Conservation (phyloP, 495 filamentous ascomycete species). For the Hyaloscypha finlandica region DNA sequence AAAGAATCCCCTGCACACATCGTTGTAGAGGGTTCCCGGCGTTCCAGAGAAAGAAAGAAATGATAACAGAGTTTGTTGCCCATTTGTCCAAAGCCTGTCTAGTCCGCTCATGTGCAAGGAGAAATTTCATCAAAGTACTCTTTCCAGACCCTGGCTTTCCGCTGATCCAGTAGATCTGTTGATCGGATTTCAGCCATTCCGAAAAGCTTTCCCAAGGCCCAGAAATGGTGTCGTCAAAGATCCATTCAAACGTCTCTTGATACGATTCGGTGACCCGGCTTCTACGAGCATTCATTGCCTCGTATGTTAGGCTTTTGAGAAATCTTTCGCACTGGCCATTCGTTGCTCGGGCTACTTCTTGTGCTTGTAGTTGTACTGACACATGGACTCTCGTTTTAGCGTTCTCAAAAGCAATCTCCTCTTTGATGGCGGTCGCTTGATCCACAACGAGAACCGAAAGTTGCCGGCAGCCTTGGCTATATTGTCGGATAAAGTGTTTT, state of each 20-base stretch:
- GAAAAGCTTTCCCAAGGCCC: conserved; percentile 33
- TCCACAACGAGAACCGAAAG: conserved; percentile 5
- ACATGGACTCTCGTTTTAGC: conserved; percentile 2
- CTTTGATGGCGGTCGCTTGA: conserved; percentile 12
- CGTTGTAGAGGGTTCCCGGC: conserved; percentile 2
- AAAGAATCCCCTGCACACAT: not conserved
- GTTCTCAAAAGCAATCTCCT: not conserved
- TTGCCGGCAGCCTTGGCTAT: conserved; percentile 2
- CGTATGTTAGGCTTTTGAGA: conserved; percentile 32
- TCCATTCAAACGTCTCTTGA: conserved; percentile 32
- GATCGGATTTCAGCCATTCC: conserved; percentile 36
- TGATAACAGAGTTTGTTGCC: not conserved
- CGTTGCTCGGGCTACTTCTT: not conserved
- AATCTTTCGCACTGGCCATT: conserved; percentile 17
- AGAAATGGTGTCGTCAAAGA: conserved; percentile 14
- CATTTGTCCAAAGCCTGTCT: not conserved
- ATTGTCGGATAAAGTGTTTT: conserved; percentile 11
- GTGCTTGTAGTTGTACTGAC: not conserved
- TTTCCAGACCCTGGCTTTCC: conserved; percentile 42
- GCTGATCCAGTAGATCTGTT: conserved; percentile 35
- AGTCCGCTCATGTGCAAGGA: conserved; percentile 23
- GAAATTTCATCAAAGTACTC: conserved; percentile 42
- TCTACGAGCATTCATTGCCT: conserved; percentile 31
- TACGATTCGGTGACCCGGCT: conserved; percentile 24
- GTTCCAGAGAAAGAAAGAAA: conserved; percentile 17